Evolutionary conservation across 768 basidiomycete genomes (phyloP), one percentile per base, ranked within the genome.

Genomic region (Amanita inopinata): DNA sequence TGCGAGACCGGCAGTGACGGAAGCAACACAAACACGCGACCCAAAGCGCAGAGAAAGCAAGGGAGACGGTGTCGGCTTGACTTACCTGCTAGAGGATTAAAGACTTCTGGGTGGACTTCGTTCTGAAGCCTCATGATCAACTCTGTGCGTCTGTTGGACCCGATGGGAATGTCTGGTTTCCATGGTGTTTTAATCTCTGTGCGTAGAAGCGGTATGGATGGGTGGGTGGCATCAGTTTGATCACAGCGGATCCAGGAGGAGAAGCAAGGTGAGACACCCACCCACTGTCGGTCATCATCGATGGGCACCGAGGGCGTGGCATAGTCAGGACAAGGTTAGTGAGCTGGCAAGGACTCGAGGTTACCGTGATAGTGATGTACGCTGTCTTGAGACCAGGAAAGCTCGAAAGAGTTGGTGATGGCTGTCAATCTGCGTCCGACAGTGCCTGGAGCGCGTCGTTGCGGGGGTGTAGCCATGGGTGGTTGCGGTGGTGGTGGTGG

Each of bases 361-460:
- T 7, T 10, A 45, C 44, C 44, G 14, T 45, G 30, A 31, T 45
- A 45, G 9, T 45, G 44, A n/a, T 11, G 28, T 9, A 45, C 32
- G 19, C 22, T 23, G 3, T 38, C 33, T 4, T 28, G 15, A 10
- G 20, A 24, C 44, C 44, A 45, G 17, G 4, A 12, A 6, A 45
- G 27, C 11, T 30, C 30, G 22, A 45, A 45, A 4, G 36, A 30
- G n/a, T 45, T 45, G 3, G 38, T 39, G 27, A 32, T 11, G 5
- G 37, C 44, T 12, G 5, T 14, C 8, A 45, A 2, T 3, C 11
- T 6, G 10, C 6, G 17, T 3, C 43, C 43, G 14, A 23, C 24
- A 0, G 34, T 30, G 3, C 43, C 43, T 4, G 8, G 10, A 6
- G 31, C 20, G 7, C 42, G 41, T 9, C 39, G 27, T 7, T 7